Evolutionary conservation across 192 early-diverging fungal species (phyloP).

Genomic region (Pilobolus umbonatus): DNA sequence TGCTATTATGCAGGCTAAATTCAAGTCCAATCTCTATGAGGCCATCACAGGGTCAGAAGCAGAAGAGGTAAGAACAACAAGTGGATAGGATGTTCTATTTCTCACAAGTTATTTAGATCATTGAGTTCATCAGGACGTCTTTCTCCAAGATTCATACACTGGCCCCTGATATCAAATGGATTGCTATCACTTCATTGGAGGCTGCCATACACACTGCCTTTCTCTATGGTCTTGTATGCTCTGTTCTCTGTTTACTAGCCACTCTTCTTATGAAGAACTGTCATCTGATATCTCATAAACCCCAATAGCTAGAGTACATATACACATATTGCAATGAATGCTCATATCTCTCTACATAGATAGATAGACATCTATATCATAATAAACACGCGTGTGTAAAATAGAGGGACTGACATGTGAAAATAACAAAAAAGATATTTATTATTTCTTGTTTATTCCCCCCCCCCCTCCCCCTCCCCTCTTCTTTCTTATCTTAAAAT

Average conservation of each 20-base stretch:
- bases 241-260: constrained; percentile 4
- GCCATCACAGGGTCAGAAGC: constrained; percentile 34
- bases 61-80: constrained; percentile 7
- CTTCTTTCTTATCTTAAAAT: neutral
- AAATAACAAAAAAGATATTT: too few species aligned
- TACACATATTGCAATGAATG: neutral
- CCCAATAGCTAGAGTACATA: neutral
- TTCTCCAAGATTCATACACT: constrained; percentile 19
- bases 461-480: neutral
- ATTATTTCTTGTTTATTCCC: neutral
- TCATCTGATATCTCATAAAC: constrained; percentile 6
- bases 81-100: neutral
- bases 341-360: neutral
- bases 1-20: constrained; percentile 30
- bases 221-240: constrained; percentile 12
- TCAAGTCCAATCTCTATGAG: constrained; percentile 21
- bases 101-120: constrained; percentile 3
- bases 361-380: neutral
- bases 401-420: neutral
- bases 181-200: constrained; percentile 8
- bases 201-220: constrained; percentile 12
- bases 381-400: neutral
- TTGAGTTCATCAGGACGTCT: constrained; percentile 24
- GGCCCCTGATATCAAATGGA: constrained; percentile 10
- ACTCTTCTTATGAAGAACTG: constrained; percentile 18